Percentiles rank a stretch among this genome's conserved stretches.
phyloP scores from a whole-genome alignment of 177 flowering plant genomes.

The Vitis hybrid region DNA sequence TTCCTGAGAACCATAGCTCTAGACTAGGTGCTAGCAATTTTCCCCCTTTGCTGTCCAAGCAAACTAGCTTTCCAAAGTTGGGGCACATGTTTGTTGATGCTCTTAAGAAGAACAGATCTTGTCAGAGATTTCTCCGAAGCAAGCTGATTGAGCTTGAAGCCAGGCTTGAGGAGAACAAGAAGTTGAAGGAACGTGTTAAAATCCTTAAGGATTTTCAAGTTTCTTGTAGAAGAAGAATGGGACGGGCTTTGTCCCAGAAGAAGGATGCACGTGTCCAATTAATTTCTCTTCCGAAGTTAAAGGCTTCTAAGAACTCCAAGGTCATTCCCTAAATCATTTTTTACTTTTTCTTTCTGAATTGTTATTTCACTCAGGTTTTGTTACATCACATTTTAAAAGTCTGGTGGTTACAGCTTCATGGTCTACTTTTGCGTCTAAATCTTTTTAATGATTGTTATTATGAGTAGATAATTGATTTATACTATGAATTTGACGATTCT shows the following conservation, averaged over 20 bases:
- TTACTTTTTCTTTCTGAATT: neutral
- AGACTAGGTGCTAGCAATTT: slow-evolving; percentile 22
- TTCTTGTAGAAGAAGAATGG: slow-evolving; percentile 55
- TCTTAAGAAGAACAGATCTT: slow-evolving; percentile 79
- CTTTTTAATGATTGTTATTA: too few relatives aligned
- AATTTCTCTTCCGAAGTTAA: slow-evolving; percentile 47
- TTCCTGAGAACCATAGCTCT: slow-evolving; percentile 22
- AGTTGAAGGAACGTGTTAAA: slow-evolving; percentile 55
- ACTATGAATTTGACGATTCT: too few relatives aligned
- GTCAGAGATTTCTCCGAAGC: slow-evolving; percentile 68
- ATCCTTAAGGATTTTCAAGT: slow-evolving; percentile 66
- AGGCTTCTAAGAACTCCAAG: slow-evolving; percentile 31
- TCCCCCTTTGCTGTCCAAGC: slow-evolving; percentile 21
- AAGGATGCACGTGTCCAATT: slow-evolving; percentile 69
- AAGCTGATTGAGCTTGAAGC: slow-evolving; percentile 75
- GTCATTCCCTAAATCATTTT: slow-evolving; percentile 21
- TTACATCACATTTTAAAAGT: neutral
- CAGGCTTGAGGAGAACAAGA: slow-evolving; percentile 70
- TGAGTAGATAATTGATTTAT: too few relatives aligned
- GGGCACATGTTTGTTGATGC: slow-evolving; percentile 71
- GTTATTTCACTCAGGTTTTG: neutral
- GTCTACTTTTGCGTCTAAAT: too few relatives aligned
- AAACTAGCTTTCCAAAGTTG: slow-evolving; percentile 50
- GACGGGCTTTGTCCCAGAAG: slow-evolving; percentile 54
- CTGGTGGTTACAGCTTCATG: neutral